Base-by-base conservation (phyloP, 2,329 filamentous ascomycete species). In the Ilyonectria destructans region DNA sequence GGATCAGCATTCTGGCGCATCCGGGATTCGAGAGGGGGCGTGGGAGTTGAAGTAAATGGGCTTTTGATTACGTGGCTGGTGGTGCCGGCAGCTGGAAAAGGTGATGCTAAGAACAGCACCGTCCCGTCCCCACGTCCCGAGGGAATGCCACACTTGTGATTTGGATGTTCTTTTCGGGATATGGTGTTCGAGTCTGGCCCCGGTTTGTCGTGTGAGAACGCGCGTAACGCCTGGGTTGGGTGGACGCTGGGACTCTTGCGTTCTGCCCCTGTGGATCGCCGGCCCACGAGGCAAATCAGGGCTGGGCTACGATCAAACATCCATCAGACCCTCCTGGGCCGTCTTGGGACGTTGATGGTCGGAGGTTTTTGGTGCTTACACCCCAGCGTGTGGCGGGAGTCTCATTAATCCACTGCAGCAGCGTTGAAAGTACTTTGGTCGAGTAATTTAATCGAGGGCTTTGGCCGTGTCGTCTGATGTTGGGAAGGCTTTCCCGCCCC, bases 331-430 rank as follows among this genome's bases (percentile, higher is more conserved):
- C 21, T 60, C 58, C 15, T 29, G 58, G 45, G 29, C 26, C 43
- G 45, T 23, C 26, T 21, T 13, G 43, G 26, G 2, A 19, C 56
- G 56, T 19, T 48, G 40, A n/a, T n/a, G 43, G 45, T 31, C n/a
- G 31, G 58, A 49, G 33, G 58, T 26, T 37, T 5, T 51, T 51
- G 21, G 15, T 60, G 21, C 33, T 8, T 23, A 40, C 57, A 33
- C 45, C 58, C 58, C 58, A 51, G 58, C 23, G 58, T 60, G 58
- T 51, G n/a, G 33, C 19, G 40, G 58, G 35, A 52, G 43, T 43
- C 21, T 8, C 6, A 21, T 60, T 2, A 29, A 33, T 45, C 40
- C 17, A 43, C 17, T 19, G 37, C 37, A n/a, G 37, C 10, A 40
- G 37, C 7, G 40, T n/a, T 43, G 40, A 2, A 43, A n/a, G 40